Percentiles rank a stretch among this genome's conserved stretches.
Conservation (phyloP, 768 basidiomycete species). For the Podaxis sp. region DNA sequence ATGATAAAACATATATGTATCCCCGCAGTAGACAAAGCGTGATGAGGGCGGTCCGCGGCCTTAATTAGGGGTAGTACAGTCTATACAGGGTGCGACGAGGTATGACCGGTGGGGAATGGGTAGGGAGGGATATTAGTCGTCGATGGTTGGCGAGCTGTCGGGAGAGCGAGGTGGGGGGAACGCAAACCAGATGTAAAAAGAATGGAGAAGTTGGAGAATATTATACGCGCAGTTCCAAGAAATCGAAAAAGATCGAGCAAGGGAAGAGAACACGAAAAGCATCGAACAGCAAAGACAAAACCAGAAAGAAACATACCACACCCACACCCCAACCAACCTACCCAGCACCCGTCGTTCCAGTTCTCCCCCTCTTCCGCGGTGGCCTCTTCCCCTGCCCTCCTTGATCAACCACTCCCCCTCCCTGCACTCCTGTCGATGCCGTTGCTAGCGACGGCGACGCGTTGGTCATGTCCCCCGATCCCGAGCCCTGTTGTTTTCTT, state of each 20-base stretch:
- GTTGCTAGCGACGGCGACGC: conserved; percentile 37
- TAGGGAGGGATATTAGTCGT: background rate
- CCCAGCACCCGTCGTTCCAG: conserved; percentile 35
- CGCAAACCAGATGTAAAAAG: background rate
- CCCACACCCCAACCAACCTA: conserved; percentile 27
- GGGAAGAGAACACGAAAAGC: conserved; percentile 16
- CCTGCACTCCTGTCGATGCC: conserved; percentile 53
- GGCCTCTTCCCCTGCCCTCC: conserved; percentile 44
- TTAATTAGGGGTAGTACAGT: background rate
- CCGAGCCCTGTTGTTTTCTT: conserved; percentile 47
- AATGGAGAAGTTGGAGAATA: background rate
- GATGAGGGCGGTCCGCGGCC: background rate
- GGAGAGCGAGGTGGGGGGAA: background rate
- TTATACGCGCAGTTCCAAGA: conserved; percentile 28
- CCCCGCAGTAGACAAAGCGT: background rate
- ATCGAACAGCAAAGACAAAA: conserved; percentile 20
- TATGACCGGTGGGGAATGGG: background rate
- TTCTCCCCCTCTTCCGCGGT: conserved; percentile 56
- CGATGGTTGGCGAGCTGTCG: background rate
- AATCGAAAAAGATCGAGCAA: conserved; percentile 29
- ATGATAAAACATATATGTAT: conserved; percentile 27
- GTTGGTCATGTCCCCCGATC: conserved; percentile 21
- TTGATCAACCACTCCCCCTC: conserved; percentile 32
- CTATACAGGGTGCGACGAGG: background rate
- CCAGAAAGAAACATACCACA: background rate